Base-by-base conservation (phyloP, 1,284 basidiomycete genomes). In the Schizophyllum amplum region DNA sequence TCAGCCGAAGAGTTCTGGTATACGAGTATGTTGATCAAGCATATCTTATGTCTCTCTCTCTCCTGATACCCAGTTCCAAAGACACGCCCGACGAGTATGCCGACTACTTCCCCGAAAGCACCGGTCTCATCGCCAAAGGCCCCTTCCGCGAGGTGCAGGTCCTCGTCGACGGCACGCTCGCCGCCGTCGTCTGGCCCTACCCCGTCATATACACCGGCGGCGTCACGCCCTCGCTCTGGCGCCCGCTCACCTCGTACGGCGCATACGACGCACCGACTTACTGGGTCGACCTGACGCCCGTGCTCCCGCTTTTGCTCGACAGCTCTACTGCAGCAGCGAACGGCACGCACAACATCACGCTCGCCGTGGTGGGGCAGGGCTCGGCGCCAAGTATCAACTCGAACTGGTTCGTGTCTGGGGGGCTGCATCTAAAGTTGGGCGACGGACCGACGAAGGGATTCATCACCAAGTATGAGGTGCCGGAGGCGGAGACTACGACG, bases 121-220 rank as follows among this genome's bases (percentile, higher is more conserved):
- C 67, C 24, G 69, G 69, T 1, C 20, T 69, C 5, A 68, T 69
- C 55, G 70, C 66, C 17, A 73, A 71, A 57, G 74, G 73, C 0
- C 72, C 79, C 4, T 79, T 78, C 62, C 67, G 77, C 24, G 77
- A 80, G 63, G 72, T 79, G 5, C 76, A 76, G 60, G 66, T 79
- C 23, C 67, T 75, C n/a, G 71, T 79, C 22, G 77, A 79, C 58
- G 71, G 67, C 17, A 59, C 64, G 52, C 63, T 80, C 24, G 77
- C 78, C 15, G 79, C 77, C 1, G 70, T 75, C 13, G 72, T 70
- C 5, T 75, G 74, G 67, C 78, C 78, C 1, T 79, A 75, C 58
- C 72, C 76, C 2, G 74, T 79, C 21, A 73, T 79, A 48, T 80
- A 76, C 57, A 80, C 78, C 17, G 78, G 78, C 5, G 77, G 75